These are phyloP conservation scores for Entomortierella chlamydospora DNA, from an alignment of 192 early-diverging fungal genomes.

Conservation along the genomic window DNA sequence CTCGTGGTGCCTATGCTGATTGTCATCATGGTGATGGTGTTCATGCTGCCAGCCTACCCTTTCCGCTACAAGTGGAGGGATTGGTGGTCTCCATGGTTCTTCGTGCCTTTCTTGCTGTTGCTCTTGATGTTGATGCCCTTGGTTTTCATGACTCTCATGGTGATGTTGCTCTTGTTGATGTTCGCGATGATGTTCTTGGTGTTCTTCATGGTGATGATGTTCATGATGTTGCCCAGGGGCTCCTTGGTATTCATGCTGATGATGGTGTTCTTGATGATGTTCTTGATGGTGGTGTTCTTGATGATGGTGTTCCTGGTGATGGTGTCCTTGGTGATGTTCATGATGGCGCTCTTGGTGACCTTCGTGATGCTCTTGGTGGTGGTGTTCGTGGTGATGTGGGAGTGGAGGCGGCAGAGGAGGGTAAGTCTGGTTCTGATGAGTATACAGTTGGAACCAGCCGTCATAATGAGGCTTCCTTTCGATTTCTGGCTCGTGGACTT, in stretches of 20 bases:
- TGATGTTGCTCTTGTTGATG: slow-evolving; percentile 17
- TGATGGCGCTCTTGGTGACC: slow-evolving; percentile 22
- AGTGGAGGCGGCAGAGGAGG: background rate
- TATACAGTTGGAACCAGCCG: slow-evolving; percentile 59
- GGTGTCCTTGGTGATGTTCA: background rate
- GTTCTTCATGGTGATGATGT: slow-evolving; percentile 14
- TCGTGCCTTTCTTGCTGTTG: slow-evolving; percentile 8
- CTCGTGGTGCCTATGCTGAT: background rate
- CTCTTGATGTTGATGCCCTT: slow-evolving; percentile 29
- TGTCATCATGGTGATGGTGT: too few species aligned
- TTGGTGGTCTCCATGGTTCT: slow-evolving; percentile 25
- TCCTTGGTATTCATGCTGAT: too few species aligned
- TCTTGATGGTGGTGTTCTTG: slow-evolving; percentile 6
- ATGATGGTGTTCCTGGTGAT: slow-evolving; percentile 7
- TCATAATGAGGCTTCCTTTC: slow-evolving; percentile 61
- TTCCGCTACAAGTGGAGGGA: slow-evolving; percentile 12
- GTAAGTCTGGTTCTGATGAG: slow-evolving; percentile 44
- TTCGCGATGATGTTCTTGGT: slow-evolving; percentile 21
- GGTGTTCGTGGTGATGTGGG: slow-evolving; percentile 16
- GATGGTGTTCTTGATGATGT: background rate
- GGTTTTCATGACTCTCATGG: background rate
- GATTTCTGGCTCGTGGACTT: slow-evolving; percentile 60
- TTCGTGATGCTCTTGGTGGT: slow-evolving; percentile 11
- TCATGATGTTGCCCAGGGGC: background rate
- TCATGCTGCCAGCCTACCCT: slow-evolving; percentile 18